A percentile compares a stretch with the other conserved stretches of the same genome.
Evolutionary conservation across 1,139 yeast genomes (phyloP).

Genomic region (Zygoascus sp.): DNA sequence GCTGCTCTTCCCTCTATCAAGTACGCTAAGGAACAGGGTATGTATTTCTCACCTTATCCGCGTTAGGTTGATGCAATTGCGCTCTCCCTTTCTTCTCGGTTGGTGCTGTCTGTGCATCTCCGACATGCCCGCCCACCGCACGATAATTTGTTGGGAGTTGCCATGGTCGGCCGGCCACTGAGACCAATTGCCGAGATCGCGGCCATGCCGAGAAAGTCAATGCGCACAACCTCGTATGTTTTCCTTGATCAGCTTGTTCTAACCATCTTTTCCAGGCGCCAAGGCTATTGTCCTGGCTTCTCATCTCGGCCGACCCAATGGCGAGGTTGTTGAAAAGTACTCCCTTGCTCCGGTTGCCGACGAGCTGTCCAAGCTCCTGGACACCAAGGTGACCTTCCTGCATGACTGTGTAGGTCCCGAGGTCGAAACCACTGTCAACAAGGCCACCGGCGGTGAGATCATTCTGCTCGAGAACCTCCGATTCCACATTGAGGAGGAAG

Average conservation of each 20-base stretch:
- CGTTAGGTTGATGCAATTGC: too few species aligned
- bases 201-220: too few species aligned
- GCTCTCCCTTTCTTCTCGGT: not conserved
- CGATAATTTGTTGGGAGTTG: not conserved
- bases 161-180: not conserved
- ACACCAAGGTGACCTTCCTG: slow-evolving; percentile 68
- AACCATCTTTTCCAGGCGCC: slow-evolving; percentile 48
- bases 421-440: slow-evolving; percentile 71
- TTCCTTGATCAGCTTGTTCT: not conserved
- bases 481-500: slow-evolving; percentile 96
- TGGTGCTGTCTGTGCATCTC: not conserved
- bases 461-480: slow-evolving; percentile 92
- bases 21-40: slow-evolving; percentile 72
- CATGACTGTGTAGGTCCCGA: slow-evolving; percentile 84
- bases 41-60: slow-evolving; percentile 5
- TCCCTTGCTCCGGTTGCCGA: slow-evolving; percentile 88
- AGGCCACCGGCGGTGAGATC: slow-evolving; percentile 64
- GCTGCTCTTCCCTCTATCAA: slow-evolving; percentile 97
- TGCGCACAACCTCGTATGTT: too few species aligned
- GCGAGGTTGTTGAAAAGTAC: slow-evolving; percentile 75
- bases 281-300: slow-evolving; percentile 88
- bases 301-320: slow-evolving; percentile 97
- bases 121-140: not conserved
- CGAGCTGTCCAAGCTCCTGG: slow-evolving; percentile 73
- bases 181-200: not conserved